Base-by-base conservation (phyloP, 2,329 filamentous ascomycete species). In the Colletotrichum abscissum region DNA sequence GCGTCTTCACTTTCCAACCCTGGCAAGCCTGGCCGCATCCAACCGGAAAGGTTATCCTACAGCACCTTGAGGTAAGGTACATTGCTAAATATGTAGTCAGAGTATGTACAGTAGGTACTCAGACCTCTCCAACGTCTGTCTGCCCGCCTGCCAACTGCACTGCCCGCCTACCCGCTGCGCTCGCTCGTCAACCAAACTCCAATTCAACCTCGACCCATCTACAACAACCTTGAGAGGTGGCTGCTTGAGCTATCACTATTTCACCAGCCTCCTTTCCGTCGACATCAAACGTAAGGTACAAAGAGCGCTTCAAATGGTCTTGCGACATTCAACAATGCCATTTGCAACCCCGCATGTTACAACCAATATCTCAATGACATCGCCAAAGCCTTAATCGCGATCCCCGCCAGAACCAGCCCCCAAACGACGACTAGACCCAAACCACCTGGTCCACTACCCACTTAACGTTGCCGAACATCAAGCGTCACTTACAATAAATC, bases 361-460 rank as follows among this genome's bases (percentile, higher is more conserved):
- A 33, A 5, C 35, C 35, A 24, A 16, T 8, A 69, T 42, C 30
- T 26, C 57, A 56, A 64, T 64, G 62, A 56, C 24, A 49, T 42
- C 33, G 28, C 49, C 22, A 22, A 57, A 33, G 35, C 69, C 56
- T 42, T 68, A 69, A 63, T 55, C 55, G 38, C 67, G 30, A 58
- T 28, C 35, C 46, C 55, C 54, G 7, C 42, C 42, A 49, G 12
- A 52, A 64, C 62, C 59, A 64, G 56, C 67, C 49, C 55, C 42
- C 38, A 54, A 24, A 28, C 60, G 26, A 52, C 42, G 59, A 26
- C 42, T 26, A 24, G n/a, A 24, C 26, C 38, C 58, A n/a, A 69
- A 70, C 70, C 54, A 59, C 42, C 42, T 22, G 67, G 58, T 70
- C 67, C 70, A 73, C 67, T 52, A 57, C 67, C 68, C 71, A 63